phyloP scores from a whole-genome alignment of 2,329 filamentous ascomycete genomes.

The Claviceps purpurea region DNA sequence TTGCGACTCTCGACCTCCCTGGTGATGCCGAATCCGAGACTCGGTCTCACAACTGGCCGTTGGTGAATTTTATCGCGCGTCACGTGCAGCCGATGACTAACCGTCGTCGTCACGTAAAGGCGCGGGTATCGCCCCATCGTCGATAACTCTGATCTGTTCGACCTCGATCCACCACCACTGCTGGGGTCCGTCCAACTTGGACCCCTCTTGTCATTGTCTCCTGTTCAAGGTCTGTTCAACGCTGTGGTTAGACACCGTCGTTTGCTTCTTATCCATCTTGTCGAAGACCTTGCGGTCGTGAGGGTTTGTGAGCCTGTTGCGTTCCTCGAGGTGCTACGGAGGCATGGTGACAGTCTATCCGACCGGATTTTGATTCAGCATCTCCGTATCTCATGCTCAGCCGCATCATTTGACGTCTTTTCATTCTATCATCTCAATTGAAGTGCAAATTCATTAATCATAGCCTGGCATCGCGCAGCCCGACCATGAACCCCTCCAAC shows the following conservation, averaged over 20 bases:
- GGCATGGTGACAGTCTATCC: slow-evolving; percentile 2
- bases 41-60: no score
- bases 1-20: background rate
- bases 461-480: background rate
- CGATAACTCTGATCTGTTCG: background rate
- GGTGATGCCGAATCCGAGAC: no score
- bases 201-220: slow-evolving; percentile 4
- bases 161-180: slow-evolving; percentile 5
- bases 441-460: background rate
- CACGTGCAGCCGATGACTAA: slow-evolving; percentile 2
- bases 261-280: background rate
- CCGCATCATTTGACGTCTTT: background rate
- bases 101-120: background rate
- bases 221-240: background rate
- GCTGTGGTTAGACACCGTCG: background rate
- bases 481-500: slow-evolving; percentile 22
- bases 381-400: background rate
- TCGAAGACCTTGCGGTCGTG: background rate
- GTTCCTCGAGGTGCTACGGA: background rate
- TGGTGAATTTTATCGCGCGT: background rate
- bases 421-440: background rate
- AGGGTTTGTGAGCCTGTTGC: background rate
- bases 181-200: slow-evolving; percentile 8
- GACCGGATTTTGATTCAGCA: background rate
- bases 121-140: background rate